Base-by-base conservation (phyloP, 1,284 basidiomycete species). In the Boletus semigastroideus region DNA sequence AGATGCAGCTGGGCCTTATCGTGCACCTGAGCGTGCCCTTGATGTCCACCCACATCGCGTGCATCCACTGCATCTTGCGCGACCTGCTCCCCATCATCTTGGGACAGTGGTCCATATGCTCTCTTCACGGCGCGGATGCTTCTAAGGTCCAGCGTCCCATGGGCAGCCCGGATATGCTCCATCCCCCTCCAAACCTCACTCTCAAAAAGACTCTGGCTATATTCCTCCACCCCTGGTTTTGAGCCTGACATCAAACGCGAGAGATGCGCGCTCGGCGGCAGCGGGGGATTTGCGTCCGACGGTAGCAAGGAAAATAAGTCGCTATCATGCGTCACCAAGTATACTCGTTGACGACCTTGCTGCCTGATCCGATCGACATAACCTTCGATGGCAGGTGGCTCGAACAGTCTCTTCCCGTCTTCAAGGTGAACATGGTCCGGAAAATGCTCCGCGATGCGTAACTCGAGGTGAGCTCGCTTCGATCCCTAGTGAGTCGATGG, bases 331-430 rank as follows among this genome's bases (percentile, higher is more conserved):
- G 83, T 83, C 28, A 79, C 73, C 17, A 94, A 73, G 69, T 94
- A 94, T 8, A 88, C 64, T 9, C 77, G 73, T 46, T 85, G 82
- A 53, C 78, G 82, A 28, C 72, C 67, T 56, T 85, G 82, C 13
- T 60, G 31, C 80, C 77, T 81, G 62, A 92, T 78, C 47, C 87
- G 84, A 52, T 88, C 80, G 33, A 92, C 70, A 68, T 87, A 94
- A 2, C 92, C 92, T 69, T 94, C 92, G 42, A 94, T 72, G 1
- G 82, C 79, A 0, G 83, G 81, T 2, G 92, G 92, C 63, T 94
- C 89, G 17, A 77, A 68, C 13, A 91, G 62, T 39, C 71, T 69
- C 44, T 37, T 78, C 42, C 83, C 84, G 54, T 81, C 76, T 52
- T 77, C 78, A 16, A 82, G 67, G 54, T 76, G 75, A 22, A 90